These are phyloP conservation scores for Boehmeria nivea DNA, from an alignment of 306 rosid genomes.

Conservation along the genomic window DNA sequence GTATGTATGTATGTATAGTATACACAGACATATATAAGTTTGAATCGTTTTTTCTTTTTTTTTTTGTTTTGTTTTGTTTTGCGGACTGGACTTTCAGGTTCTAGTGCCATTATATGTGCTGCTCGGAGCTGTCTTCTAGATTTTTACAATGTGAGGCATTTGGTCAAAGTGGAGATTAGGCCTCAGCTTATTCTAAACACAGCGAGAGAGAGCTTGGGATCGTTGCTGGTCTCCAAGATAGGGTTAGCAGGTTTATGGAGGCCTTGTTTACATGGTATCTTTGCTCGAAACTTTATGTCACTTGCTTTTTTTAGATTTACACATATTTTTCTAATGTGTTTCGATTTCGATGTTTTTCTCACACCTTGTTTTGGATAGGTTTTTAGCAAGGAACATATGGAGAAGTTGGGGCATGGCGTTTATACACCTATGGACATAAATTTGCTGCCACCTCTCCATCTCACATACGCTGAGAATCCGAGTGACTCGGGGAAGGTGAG, in stretches of 20 bases:
- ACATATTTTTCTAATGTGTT: too few relatives aligned
- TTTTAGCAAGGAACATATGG: constrained; percentile 73
- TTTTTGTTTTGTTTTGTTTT: too few relatives aligned
- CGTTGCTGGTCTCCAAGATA: constrained; percentile 94
- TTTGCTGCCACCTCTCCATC: constrained; percentile 78
- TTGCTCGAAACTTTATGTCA: not conserved
- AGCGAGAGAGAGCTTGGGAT: constrained; percentile 88
- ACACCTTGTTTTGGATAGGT: constrained; percentile 38
- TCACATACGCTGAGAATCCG: constrained; percentile 77
- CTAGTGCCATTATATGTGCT: constrained; percentile 86
- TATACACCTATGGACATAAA: constrained; percentile 67
- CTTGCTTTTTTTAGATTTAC: too few relatives aligned
- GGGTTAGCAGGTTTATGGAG: constrained; percentile 87
- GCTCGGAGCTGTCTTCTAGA: constrained; percentile 82
- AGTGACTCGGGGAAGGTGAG: constrained; percentile 97
- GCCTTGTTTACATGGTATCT: constrained; percentile 78
- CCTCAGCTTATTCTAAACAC: constrained; percentile 78
- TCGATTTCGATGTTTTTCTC: too few relatives aligned
- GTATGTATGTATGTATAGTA: not conserved
- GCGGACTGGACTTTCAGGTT: constrained; percentile 95
- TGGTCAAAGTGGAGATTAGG: constrained; percentile 58
- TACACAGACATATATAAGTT: not conserved
- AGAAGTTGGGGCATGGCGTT: constrained; percentile 60
- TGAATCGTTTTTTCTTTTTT: not conserved
- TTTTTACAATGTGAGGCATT: constrained; percentile 65